Conservation (phyloP, 148 eudicot species). For the Vaccinium macrocarpon region DNA sequence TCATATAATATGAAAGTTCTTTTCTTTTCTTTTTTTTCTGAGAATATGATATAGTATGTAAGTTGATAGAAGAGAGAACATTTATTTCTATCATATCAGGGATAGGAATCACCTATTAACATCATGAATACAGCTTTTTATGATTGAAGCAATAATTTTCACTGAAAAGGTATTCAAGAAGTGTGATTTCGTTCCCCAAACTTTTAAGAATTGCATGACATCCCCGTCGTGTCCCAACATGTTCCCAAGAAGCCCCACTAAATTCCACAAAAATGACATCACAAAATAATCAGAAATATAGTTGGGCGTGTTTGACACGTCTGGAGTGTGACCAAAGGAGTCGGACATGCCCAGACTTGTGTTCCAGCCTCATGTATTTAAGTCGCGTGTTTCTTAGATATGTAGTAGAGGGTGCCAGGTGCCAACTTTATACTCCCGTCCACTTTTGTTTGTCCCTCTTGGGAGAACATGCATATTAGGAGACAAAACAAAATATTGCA, state of each 20-base stretch:
- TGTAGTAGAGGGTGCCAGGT: background rate
- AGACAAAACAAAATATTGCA: background rate
- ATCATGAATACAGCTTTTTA: background rate
- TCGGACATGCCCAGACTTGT: background rate
- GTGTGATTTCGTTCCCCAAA: background rate
- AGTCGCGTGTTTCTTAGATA: background rate
- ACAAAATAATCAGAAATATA: background rate
- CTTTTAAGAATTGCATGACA: background rate
- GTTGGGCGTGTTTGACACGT: background rate
- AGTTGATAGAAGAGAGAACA: background rate
- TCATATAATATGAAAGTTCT: background rate
- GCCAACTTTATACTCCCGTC: background rate
- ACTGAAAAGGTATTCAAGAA: background rate
- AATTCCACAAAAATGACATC: background rate
- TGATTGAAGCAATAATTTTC: background rate
- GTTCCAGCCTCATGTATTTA: background rate
- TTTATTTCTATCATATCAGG: background rate
- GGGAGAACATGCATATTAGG: background rate
- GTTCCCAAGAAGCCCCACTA: too few species aligned
- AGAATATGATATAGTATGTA: background rate
- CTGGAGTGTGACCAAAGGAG: background rate
- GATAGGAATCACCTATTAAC: background rate
- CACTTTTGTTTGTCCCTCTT: background rate
- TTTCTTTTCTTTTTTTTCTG: too few species aligned
- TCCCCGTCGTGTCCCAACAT: background rate